Evolutionary conservation across 2,329 filamentous ascomycete genomes (phyloP).

Genomic region (Dactylellina drechsleri): DNA sequence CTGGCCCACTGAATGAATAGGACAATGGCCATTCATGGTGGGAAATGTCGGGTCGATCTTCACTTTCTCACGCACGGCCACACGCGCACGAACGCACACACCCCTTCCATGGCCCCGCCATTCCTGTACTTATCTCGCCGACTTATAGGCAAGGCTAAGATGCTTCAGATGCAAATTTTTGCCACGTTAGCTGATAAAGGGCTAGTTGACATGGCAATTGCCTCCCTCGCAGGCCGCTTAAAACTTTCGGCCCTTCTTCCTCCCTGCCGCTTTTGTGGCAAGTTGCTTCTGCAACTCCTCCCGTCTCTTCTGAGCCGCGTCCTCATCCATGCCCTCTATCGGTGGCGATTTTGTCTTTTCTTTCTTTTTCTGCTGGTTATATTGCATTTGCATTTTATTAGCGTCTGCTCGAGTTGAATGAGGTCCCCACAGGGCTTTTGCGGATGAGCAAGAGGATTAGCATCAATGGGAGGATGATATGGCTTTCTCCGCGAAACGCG

Average conservation of each 20-base stretch:
- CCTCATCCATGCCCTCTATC: conserved; percentile 57
- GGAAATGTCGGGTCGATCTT: neutral
- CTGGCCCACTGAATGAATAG: neutral
- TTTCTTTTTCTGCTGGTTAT: conserved; percentile 31
- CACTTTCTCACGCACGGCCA: neutral
- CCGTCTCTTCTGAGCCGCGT: conserved; percentile 57
- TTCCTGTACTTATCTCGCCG: neutral
- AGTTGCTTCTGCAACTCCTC: conserved; percentile 57
- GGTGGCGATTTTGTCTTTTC: conserved; percentile 53
- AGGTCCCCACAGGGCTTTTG: neutral
- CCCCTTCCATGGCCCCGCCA: neutral
- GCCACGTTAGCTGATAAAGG: neutral
- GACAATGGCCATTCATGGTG: conserved; percentile 10
- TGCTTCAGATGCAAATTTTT: neutral
- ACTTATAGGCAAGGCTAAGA: neutral
- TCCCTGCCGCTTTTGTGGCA: conserved; percentile 57
- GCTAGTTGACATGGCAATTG: conserved; percentile 1
- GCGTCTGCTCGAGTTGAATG: neutral
- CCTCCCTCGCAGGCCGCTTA: conserved; percentile 22
- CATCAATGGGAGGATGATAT: neutral
- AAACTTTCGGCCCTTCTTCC: conserved; percentile 58
- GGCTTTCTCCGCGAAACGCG: conserved; percentile 4
- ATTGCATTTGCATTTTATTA: conserved; percentile 17
- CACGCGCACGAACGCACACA: too few relatives aligned
- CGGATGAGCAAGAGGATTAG: neutral